phyloP scores from a whole-genome alignment of 768 basidiomycete species.

The Leccinum sublutescens region DNA sequence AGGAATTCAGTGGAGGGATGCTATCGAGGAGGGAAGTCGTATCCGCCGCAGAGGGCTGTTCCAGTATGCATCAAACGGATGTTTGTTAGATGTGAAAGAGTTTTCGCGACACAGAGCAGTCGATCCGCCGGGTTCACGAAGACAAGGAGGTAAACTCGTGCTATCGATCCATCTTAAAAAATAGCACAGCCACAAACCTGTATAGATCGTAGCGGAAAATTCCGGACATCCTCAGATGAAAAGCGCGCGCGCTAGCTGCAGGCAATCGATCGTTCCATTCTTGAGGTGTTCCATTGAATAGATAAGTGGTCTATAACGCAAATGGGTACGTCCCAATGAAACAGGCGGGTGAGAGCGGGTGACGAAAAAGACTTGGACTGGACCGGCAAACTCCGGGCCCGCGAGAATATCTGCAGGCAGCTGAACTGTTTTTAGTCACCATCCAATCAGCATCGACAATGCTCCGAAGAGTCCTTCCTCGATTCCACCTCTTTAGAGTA shows the following conservation, averaged over 20 bases:
- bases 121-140: slow-evolving; percentile 17
- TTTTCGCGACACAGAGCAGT: slow-evolving; percentile 17
- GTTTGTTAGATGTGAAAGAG: slow-evolving; percentile 11
- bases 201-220: slow-evolving; percentile 18
- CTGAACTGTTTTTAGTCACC: background rate
- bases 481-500: slow-evolving; percentile 44
- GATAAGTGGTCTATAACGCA: background rate
- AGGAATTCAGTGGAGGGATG: slow-evolving; percentile 33
- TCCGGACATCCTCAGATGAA: slow-evolving; percentile 3
- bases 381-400: background rate
- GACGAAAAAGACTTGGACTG: background rate
- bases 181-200: slow-evolving; percentile 25
- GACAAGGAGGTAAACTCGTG: slow-evolving; percentile 11
- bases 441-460: slow-evolving; percentile 16
- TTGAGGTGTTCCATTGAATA: background rate
- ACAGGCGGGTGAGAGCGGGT: background rate
- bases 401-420: background rate
- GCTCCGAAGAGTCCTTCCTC: slow-evolving; percentile 41
- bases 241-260: background rate
- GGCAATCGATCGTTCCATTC: background rate
- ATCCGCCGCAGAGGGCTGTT: slow-evolving; percentile 36
- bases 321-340: background rate
- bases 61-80: slow-evolving; percentile 45
- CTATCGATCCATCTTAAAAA: slow-evolving; percentile 12
- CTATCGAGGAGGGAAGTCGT: slow-evolving; percentile 47